Conservation (phyloP, 148 eudicot species). For the Cornus suecica region DNA sequence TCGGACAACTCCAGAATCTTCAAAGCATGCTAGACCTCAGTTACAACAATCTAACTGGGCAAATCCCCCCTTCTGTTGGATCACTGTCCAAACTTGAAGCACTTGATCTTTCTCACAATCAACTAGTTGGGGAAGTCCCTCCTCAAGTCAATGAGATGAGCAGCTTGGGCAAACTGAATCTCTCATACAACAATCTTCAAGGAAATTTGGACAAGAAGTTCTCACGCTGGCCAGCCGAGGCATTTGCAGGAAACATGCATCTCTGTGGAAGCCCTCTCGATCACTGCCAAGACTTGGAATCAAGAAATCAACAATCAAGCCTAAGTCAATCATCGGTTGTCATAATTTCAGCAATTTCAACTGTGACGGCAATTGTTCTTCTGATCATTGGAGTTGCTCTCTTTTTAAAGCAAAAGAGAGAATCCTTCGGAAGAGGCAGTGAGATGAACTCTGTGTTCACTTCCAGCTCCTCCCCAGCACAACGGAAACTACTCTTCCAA, state of each 20-base stretch:
- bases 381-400: constrained; percentile 55
- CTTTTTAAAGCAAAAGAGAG: constrained; percentile 51
- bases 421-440: constrained; percentile 34
- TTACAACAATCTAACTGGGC: constrained; percentile 67
- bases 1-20: constrained; percentile 68
- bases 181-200: constrained; percentile 70
- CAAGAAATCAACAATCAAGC: constrained; percentile 19
- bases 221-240: constrained; percentile 61
- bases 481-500: constrained; percentile 49
- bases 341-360: constrained; percentile 52
- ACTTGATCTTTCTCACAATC: constrained; percentile 84
- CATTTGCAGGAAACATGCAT: constrained; percentile 62
- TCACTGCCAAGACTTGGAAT: constrained; percentile 31
- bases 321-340: constrained; percentile 39
- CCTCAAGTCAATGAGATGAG: constrained; percentile 66
- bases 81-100: constrained; percentile 68
- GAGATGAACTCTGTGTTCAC: constrained; percentile 43
- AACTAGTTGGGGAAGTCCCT: constrained; percentile 65
- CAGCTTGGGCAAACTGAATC: constrained; percentile 73
- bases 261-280: constrained; percentile 80
- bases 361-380: constrained; percentile 47
- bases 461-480: constrained; percentile 66
- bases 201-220: constrained; percentile 70
- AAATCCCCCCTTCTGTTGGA: constrained; percentile 63
- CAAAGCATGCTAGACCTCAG: constrained; percentile 82